Percentiles rank a stretch among this genome's conserved stretches.
phyloP scores from a whole-genome alignment of 345 rosid genomes.

The Ceriops decandra region DNA sequence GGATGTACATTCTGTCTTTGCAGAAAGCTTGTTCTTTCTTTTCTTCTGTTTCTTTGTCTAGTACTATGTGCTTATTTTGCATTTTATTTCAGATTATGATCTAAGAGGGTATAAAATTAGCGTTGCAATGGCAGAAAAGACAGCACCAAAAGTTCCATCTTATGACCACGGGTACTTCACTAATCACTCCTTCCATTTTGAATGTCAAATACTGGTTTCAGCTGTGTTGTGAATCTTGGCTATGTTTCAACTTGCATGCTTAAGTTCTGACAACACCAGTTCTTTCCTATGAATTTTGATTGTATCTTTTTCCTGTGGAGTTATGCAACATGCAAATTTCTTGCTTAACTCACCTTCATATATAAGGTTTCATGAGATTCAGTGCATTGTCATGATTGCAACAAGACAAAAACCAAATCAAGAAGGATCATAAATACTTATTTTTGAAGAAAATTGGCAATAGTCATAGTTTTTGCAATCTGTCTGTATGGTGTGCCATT shows the following conservation, averaged over 20 bases:
- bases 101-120: slow-evolving; percentile 74
- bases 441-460: no score
- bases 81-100: slow-evolving; percentile 59
- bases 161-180: slow-evolving; percentile 59
- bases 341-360: no score
- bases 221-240: neutral
- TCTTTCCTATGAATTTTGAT: no score
- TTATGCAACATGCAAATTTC: no score
- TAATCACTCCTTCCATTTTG: neutral
- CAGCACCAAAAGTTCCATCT: slow-evolving; percentile 60
- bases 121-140: slow-evolving; percentile 92
- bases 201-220: neutral
- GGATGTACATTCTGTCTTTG: neutral
- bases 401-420: no score
- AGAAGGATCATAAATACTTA: no score
- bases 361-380: no score
- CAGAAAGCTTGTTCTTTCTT: neutral
- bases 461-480: no score
- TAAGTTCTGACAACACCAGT: neutral
- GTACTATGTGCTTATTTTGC: neutral
- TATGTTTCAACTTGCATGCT: neutral
- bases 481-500: no score
- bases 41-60: neutral
- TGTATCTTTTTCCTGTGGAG: no score
- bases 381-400: no score